phyloP scores from a whole-genome alignment of 805 yeast species.

The Hanseniaspora lachancei region DNA sequence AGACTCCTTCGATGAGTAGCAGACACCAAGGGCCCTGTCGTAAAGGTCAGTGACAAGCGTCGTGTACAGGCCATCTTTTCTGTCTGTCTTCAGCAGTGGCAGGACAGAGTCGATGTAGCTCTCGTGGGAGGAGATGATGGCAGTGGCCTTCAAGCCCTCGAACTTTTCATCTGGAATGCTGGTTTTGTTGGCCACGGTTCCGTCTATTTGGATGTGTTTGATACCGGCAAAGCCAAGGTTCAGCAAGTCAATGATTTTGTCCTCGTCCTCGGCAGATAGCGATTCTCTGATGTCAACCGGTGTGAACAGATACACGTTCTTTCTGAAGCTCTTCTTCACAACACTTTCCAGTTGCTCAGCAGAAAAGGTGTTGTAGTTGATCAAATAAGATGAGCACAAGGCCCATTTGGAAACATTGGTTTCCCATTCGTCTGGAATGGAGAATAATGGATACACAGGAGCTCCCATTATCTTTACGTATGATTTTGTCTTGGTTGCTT shows the following conservation, averaged over 20 bases:
- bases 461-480: conserved; percentile 1
- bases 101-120: conserved; percentile 24
- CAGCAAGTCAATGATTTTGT: conserved; percentile 32
- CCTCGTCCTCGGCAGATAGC: conserved; percentile 8
- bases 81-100: conserved; percentile 56
- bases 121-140: conserved; percentile 2
- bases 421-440: conserved; percentile 10
- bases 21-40: conserved; percentile 72
- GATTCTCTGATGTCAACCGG: conserved; percentile 25
- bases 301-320: conserved; percentile 10
- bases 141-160: not conserved
- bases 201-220: not conserved
- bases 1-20: conserved; percentile 76
- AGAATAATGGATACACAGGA: conserved; percentile 9
- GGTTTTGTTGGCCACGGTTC: not conserved
- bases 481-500: not conserved
- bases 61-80: conserved; percentile 73
- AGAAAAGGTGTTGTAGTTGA: conserved; percentile 16
- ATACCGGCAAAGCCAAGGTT: conserved; percentile 42
- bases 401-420: conserved; percentile 6
- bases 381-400: conserved; percentile 1
- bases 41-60: conserved; percentile 64
- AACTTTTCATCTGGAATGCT: conserved; percentile 8
- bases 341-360: conserved; percentile 18
- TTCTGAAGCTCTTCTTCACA: conserved; percentile 17